Evolutionary conservation across 176 grass and related monocot genomes (phyloP), one percentile per base, ranked within the genome.

Genomic region (Cenchrus fungigraminus): DNA sequence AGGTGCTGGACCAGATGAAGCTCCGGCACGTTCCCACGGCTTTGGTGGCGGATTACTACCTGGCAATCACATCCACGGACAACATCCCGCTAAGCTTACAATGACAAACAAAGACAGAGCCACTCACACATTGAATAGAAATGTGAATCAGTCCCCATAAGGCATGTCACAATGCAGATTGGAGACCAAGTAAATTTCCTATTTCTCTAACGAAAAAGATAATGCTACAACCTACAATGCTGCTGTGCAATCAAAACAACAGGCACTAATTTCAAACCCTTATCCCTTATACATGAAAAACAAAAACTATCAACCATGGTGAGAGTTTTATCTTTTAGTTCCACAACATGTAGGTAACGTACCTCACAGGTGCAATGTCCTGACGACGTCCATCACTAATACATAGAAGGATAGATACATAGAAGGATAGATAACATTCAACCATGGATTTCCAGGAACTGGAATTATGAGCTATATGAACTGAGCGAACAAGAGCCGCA

Each of bases 11-110:
- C 91, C 91, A 81, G 95, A 93, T 72, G 91, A 75, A 83, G 85
- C 65, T 2, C 87, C 87, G 10, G 80, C 80, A 52, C 69, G 80
- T 67, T 98, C 95, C 95, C 95, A 98, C 31, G 93, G 93, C 55
- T 95, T 95, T 66, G 86, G 83, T 4, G 83, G 88, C 57, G 90
- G 86, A 79, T 62, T 84, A 62, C 73, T 89, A 87, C 88, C 94
- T 96, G 78, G 69, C 82, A 84, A 87, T 22, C 20, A 69, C 67
- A 84, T 80, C 44, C 44, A 74, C 28, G 45, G 53, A 54, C 10
- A 16, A 53, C 68, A 14, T 56, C 61, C 32, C 13, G 9, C 19
- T 79, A 44, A 72, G 45, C 56, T 40, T 40, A 25, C 20, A 68
- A 61, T 3, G 1, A 83, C 3, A 0, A 89, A 70, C 9, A 56